phyloP scores from a whole-genome alignment of 768 basidiomycete genomes.

The Kwoniella heveanensis region DNA sequence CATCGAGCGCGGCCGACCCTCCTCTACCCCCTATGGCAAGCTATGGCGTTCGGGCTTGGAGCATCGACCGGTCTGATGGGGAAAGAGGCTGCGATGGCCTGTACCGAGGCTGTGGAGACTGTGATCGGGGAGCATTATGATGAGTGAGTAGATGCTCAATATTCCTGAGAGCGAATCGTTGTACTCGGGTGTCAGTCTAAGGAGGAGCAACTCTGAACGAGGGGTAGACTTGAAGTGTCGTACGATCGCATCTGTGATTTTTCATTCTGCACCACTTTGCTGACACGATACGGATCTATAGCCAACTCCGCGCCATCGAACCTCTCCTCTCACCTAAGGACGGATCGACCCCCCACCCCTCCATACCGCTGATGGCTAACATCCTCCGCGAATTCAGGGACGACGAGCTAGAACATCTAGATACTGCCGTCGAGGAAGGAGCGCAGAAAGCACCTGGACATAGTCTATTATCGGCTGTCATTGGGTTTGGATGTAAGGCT shows the following conservation, averaged over 20 bases:
- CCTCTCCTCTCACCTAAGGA: slow-evolving; percentile 32
- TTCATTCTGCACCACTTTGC: too few relatives aligned
- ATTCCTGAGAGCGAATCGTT: too few relatives aligned
- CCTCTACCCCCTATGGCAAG: slow-evolving; percentile 80
- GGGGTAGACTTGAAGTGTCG: too few relatives aligned
- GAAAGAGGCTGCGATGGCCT: slow-evolving; percentile 94
- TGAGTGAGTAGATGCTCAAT: too few relatives aligned
- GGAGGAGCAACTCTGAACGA: too few relatives aligned
- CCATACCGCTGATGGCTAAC: slow-evolving; percentile 70
- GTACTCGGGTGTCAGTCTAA: too few relatives aligned
- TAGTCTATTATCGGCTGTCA: slow-evolving; percentile 78
- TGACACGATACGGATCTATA: too few relatives aligned
- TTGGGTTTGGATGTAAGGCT: slow-evolving; percentile 81
- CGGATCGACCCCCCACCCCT: slow-evolving; percentile 63
- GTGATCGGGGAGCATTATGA: slow-evolving; percentile 98
- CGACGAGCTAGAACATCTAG: slow-evolving; percentile 91
- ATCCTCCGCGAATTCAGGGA: slow-evolving; percentile 84
- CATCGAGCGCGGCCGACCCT: slow-evolving; percentile 81
- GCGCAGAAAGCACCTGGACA: slow-evolving; percentile 90
- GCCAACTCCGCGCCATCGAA: slow-evolving; percentile 70
- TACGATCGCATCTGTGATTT: too few relatives aligned
- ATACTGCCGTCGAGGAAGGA: slow-evolving; percentile 82
- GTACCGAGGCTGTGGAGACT: slow-evolving; percentile 96
- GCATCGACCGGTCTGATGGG: slow-evolving; percentile 83
- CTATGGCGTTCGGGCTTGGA: slow-evolving; percentile 82